These are phyloP conservation scores for Houttuynia cordata DNA, from an alignment of 164 flowering plant species.

Conservation along the genomic window DNA sequence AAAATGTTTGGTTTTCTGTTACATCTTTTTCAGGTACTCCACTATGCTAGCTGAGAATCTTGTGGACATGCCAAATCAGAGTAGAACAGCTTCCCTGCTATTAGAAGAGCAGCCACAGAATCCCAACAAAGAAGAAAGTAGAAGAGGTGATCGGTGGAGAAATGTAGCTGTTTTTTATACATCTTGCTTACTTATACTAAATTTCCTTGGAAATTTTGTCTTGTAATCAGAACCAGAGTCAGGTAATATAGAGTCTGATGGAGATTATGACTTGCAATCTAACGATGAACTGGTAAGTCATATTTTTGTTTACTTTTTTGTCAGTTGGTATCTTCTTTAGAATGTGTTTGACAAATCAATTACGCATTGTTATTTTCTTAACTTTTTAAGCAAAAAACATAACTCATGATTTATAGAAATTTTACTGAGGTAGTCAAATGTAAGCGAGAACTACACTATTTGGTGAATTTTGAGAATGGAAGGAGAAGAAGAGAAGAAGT, in stretches of 20 bases:
- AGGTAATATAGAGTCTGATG: conserved; percentile 42
- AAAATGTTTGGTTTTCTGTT: neutral
- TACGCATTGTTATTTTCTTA: no score
- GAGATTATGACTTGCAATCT: conserved; percentile 46
- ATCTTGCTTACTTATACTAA: conserved; percentile 1
- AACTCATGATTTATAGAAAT: no score
- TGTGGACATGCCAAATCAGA: conserved; percentile 32
- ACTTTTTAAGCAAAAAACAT: no score
- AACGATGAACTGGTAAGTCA: conserved; percentile 61
- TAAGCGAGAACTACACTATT: no score
- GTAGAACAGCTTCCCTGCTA: conserved; percentile 17
- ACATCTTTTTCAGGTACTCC: conserved; percentile 61
- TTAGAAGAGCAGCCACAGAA: conserved; percentile 16
- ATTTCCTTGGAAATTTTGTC: conserved; percentile 3
- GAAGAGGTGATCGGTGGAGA: neutral
- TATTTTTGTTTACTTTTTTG: neutral
- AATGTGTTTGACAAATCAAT: no score
- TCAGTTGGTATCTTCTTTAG: no score
- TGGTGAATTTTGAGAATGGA: no score
- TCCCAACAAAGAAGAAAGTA: conserved; percentile 17
- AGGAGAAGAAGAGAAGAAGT: no score
- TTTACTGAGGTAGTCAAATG: no score
- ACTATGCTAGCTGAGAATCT: conserved; percentile 99
- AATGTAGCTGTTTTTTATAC: neutral
- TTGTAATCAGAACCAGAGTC: conserved; percentile 27